Base-by-base conservation (phyloP, 345 rosid genomes). In the Firmiana major region DNA sequence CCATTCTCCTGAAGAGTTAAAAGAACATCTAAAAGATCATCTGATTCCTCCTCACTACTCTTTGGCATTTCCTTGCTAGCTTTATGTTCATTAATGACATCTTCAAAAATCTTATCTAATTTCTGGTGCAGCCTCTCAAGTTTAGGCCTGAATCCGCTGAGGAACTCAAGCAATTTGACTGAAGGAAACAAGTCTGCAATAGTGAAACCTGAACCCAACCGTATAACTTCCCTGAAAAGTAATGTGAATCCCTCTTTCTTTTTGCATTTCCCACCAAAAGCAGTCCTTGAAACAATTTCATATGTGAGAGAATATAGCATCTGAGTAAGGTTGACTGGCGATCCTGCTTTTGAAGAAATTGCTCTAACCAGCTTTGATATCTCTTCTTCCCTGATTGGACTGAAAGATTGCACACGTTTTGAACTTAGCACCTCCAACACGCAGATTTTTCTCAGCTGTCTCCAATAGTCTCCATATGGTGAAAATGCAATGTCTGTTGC, bases 241-340 rank as follows among this genome's bases (percentile, higher is more conserved):
- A 3, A 0, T 11, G 2, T 0, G n/a, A 53, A n/a, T n/a, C 16
- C 45, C 9, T 46, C 77, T 60, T 46, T 17, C 19, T 74, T n/a
- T 51, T 51, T 51, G 55, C 55, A 51, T 51, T 51, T 51, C 55
- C 55, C 55, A 51, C 55, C 55, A 74, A 74, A 74, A 2, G 77
- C 77, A 42, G 69, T 45, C 38, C 28, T 46, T 17, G 58, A 74
- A 60, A 48, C 16, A 4, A 74, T 62, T 31, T 63, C 12, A 34
- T 15, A 9, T 16, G 69, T 43, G 11, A 46, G 45, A 15, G 19
- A 1, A n/a, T 6, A 60, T 24, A 62, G 38, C 24, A 58, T 60
- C 58, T 74, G 12, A n/a, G 69, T 62, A 10, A 51, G n/a, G 19
- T 51, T 51, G n/a, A 51, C 7, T 51, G 55, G 55, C 16, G 55